Base-by-base conservation (phyloP, 2,329 filamentous ascomycete genomes). In the Paramyrothecium sp. region DNA sequence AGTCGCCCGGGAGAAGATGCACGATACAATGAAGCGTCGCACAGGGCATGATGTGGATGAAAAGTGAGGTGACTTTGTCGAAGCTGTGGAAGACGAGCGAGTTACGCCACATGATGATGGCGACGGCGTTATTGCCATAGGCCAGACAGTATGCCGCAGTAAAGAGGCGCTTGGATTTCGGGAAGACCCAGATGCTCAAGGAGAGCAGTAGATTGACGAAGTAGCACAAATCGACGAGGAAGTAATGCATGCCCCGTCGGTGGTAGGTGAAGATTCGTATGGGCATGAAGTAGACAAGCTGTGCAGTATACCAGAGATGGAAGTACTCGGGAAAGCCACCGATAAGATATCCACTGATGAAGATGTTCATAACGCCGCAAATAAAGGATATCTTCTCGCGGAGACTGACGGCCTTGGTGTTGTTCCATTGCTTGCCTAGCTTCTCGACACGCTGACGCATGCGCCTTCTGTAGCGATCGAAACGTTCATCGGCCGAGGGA, bases 41-140 rank as follows among this genome's bases (percentile, higher is more conserved):
- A 63, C 93, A 97, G 1, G 95, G 95, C 94, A 99, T 99, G 68
- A 99, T 96, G 74, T 99, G 95, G 65, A 99, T 97, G 77, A 99
- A 99, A n/a, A 99, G 82, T 71, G 91, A 95, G 13, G 93, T 96
- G 60, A 98, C 92, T 75, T 99, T 99, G 81, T 99, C 95, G 75
- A 99, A 88, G 70, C 92, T 96, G 79, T 99, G 95, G 73, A 99
- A 99, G 51, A 99, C 95, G 69, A 99, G 85, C 33, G 93, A 97
- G 73, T 99, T 99, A 62, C 95, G 88, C 95, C 95, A 99, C 93
- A 99, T 95, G 70, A 95, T 92, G 72, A 99, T 98, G 13, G 95
- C 95, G 51, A 97, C 88, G 20, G 95, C 95, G 70, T 99, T 99
- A 75, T 99, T 99, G 61, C 95, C 95, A 69, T 91, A 96, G 11